Conservation (phyloP, 2,329 filamentous ascomycete species). For the Immersiporthe knoxdaviesiana region DNA sequence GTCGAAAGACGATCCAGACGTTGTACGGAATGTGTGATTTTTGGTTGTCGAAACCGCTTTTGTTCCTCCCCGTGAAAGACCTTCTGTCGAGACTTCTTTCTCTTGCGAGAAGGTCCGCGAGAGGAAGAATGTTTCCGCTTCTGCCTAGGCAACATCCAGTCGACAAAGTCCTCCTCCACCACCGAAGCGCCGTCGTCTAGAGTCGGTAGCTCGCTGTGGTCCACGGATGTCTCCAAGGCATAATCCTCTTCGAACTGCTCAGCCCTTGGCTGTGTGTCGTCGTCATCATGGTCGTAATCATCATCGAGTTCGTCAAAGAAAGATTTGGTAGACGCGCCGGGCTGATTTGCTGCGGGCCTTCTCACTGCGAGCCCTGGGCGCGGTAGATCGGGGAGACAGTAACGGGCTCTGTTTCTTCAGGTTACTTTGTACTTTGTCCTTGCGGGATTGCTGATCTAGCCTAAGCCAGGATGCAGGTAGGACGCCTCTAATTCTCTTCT, state of each 20-base stretch:
- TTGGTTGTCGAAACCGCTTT: constrained; percentile 37
- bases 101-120: constrained; percentile 38
- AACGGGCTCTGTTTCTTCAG: constrained; percentile 38
- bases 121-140: constrained; percentile 44
- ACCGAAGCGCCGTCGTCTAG: constrained; percentile 37
- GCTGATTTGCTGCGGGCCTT: neutral
- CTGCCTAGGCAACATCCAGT: constrained; percentile 51
- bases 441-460: constrained; percentile 53
- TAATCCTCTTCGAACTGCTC: neutral
- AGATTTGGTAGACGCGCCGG: neutral
- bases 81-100: constrained; percentile 36
- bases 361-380: constrained; percentile 41
- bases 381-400: constrained; percentile 44
- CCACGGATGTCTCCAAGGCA: neutral
- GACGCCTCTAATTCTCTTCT: constrained; percentile 60
- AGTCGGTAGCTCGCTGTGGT: constrained; percentile 19
- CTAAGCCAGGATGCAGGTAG: constrained; percentile 70
- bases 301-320: constrained; percentile 21
- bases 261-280: constrained; percentile 1
- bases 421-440: constrained; percentile 38
- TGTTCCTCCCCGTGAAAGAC: constrained; percentile 37
- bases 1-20: constrained; percentile 17
- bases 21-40: constrained; percentile 36
- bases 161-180: constrained; percentile 57
- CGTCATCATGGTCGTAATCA: constrained; percentile 15